Conservation (phyloP, 75 land plant genomes). For the Pseudotsuga menziesii region DNA sequence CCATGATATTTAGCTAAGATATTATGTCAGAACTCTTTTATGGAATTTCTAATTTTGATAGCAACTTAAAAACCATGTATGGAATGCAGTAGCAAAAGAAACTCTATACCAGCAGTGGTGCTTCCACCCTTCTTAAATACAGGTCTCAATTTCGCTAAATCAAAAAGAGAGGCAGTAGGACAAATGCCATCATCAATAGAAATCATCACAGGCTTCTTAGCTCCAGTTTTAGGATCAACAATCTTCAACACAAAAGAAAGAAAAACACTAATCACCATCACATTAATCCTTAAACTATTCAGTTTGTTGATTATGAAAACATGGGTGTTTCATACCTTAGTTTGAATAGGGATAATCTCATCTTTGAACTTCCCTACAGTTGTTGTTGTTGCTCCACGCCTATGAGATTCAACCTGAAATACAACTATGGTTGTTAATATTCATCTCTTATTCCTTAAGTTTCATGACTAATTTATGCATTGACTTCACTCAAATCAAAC, state of each 20-base stretch:
- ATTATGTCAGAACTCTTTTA: not conserved
- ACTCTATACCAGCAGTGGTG: slow-evolving; percentile 79
- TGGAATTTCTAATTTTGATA: not conserved
- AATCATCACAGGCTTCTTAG: slow-evolving; percentile 71
- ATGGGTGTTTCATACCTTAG: slow-evolving; percentile 42
- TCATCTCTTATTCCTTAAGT: not conserved
- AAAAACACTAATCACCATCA: not conserved
- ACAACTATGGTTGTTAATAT: not conserved
- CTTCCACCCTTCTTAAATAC: slow-evolving; percentile 88
- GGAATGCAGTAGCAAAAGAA: not conserved
- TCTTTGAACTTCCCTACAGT: slow-evolving; percentile 90
- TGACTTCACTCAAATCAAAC: too few species aligned
- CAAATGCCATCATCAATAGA: slow-evolving; percentile 91
- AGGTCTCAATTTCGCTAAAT: slow-evolving; percentile 74
- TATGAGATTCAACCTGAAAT: slow-evolving; percentile 71
- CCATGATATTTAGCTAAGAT: not conserved
- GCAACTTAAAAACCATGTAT: not conserved
- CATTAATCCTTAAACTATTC: not conserved
- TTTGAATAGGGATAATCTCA: slow-evolving; percentile 88
- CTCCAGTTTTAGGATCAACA: slow-evolving; percentile 88
- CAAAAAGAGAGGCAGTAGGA: slow-evolving; percentile 53
- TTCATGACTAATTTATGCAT: not conserved
- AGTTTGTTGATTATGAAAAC: not conserved
- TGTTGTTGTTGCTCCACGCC: slow-evolving; percentile 78
- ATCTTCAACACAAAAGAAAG: slow-evolving; percentile 29